These are phyloP conservation scores for Xylaria longipes DNA, from an alignment of 495 filamentous ascomycete genomes.

Conservation along the genomic window DNA sequence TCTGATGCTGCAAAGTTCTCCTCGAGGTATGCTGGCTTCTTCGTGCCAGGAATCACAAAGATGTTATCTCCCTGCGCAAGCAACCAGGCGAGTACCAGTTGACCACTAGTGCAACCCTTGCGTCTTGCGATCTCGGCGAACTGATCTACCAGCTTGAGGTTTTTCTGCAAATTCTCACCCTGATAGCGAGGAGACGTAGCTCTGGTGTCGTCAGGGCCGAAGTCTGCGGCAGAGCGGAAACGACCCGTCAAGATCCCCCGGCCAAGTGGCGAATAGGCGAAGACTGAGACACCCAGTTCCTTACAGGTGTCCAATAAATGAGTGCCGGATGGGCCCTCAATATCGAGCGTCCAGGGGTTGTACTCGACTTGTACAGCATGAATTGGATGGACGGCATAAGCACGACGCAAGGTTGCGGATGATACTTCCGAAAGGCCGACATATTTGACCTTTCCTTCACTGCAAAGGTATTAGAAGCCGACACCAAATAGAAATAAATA, in stretches of 20 bases:
- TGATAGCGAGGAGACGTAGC: conserved; percentile 49
- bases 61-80: conserved; percentile 63
- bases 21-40: conserved; percentile 61
- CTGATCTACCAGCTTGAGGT: conserved; percentile 57
- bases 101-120: conserved; percentile 54
- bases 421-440: conserved; percentile 56
- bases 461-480: conserved; percentile 23
- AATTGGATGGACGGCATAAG: conserved; percentile 44
- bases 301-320: conserved; percentile 49
- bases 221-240: conserved; percentile 41
- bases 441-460: conserved; percentile 59
- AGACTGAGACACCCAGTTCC: conserved; percentile 55
- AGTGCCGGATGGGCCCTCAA: conserved; percentile 45
- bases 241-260: conserved; percentile 55
- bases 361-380: conserved; percentile 57
- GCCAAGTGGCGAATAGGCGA: conserved; percentile 57
- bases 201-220: conserved; percentile 50
- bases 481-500: not conserved
- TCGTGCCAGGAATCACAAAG: conserved; percentile 64
- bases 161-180: conserved; percentile 62
- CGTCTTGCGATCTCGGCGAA: conserved; percentile 53
- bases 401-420: conserved; percentile 48
- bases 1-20: conserved; percentile 60
- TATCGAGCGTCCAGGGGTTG: conserved; percentile 50
- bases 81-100: conserved; percentile 64